Evolutionary conservation across 306 rosid species (phyloP).

Genomic region (Quercus bicolor): DNA sequence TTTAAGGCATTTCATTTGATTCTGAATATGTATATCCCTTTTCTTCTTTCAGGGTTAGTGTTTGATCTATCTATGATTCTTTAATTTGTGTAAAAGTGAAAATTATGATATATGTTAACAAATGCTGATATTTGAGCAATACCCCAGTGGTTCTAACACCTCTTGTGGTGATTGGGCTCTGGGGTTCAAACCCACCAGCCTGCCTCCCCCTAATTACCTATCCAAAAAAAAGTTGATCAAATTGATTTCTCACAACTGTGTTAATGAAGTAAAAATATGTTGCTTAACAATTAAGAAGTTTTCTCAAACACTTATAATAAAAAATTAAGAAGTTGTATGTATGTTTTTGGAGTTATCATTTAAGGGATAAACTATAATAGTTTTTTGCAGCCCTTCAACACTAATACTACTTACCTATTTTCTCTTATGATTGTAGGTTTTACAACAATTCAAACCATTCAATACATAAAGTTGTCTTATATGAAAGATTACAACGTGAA

Average conservation of each 20-base stretch:
- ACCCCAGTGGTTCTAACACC: no score
- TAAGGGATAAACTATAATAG: neutral
- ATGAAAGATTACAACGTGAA: neutral
- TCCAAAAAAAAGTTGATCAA: neutral
- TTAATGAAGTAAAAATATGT: neutral
- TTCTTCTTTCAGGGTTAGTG: neutral
- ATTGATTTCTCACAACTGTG: neutral
- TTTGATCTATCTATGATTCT: neutral
- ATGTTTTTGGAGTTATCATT: neutral
- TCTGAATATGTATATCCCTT: neutral
- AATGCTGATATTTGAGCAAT: no score
- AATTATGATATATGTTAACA: neutral
- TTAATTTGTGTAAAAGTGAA: neutral
- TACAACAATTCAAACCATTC: neutral
- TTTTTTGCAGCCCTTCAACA: neutral
- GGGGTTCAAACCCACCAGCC: no score
- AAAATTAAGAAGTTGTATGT: conserved; percentile 10
- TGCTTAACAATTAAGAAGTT: conserved; percentile 14
- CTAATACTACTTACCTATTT: neutral
- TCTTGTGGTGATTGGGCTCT: no score
- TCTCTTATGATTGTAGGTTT: neutral
- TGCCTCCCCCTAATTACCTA: no score
- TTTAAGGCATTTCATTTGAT: neutral
- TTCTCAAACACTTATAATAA: no score
- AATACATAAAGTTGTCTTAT: neutral